Evolutionary conservation across 2,329 filamentous ascomycete genomes (phyloP).

Genomic region (Aaosphaeria pasadenensis): DNA sequence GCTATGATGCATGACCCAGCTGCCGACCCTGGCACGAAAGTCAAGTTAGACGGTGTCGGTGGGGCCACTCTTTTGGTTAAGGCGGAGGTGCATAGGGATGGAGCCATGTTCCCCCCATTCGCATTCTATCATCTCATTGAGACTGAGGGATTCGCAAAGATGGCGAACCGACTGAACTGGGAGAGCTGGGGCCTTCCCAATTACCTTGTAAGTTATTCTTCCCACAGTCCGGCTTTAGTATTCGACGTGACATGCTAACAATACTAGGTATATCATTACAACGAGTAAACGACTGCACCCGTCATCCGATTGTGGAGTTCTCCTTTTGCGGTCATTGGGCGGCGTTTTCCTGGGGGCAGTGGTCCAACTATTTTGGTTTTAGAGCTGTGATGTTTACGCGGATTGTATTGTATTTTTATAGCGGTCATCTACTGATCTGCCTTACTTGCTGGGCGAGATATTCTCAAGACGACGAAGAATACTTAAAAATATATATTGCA

Average conservation of each 20-base stretch:
- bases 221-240: no score
- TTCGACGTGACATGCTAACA: background rate
- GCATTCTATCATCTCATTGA: slow-evolving; percentile 96
- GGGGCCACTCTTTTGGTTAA: slow-evolving; percentile 91
- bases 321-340: background rate
- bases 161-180: slow-evolving; percentile 88
- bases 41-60: slow-evolving; percentile 87
- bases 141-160: slow-evolving; percentile 96
- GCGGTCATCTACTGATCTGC: background rate
- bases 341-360: background rate
- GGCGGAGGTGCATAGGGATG: slow-evolving; percentile 93
- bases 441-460: slow-evolving; percentile 1
- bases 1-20: slow-evolving; percentile 66
- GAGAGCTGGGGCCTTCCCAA: slow-evolving; percentile 85
- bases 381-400: background rate
- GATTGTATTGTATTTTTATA: background rate
- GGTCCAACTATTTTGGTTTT: background rate
- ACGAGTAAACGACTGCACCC: slow-evolving; percentile 57
- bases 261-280: slow-evolving; percentile 79
- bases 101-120: slow-evolving; percentile 97
- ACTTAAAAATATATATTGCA: no score
- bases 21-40: slow-evolving; percentile 56
- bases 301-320: background rate
- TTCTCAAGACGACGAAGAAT: background rate
- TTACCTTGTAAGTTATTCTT: slow-evolving; percentile 74